Conservation (phyloP, 2,329 filamentous ascomycete genomes). For the Emergomyces pasteurianus region DNA sequence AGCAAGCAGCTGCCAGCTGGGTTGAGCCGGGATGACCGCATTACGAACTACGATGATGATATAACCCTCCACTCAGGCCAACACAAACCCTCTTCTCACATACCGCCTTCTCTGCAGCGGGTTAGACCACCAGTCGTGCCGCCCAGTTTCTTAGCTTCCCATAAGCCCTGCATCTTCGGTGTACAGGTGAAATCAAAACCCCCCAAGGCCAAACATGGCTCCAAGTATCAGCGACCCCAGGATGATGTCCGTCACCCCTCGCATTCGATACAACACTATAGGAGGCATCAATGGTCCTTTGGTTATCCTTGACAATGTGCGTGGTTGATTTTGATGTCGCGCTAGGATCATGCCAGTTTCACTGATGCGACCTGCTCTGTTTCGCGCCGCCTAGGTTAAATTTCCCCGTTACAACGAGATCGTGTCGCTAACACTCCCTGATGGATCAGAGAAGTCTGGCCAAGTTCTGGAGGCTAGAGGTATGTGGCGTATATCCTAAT, state of each 20-base stretch:
- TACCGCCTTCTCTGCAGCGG: not conserved
- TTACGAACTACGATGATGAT: not conserved
- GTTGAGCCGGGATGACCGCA: not conserved
- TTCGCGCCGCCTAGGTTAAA: conserved; percentile 58
- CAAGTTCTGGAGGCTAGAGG: conserved; percentile 97
- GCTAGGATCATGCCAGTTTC: conserved; percentile 1
- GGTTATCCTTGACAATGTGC: conserved; percentile 92
- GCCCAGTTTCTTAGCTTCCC: not conserved
- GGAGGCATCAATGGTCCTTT: conserved; percentile 95
- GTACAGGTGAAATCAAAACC: not conserved
- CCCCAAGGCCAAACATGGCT: conserved; percentile 22
- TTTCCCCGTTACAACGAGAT: conserved; percentile 97
- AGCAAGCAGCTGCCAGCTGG: not conserved
- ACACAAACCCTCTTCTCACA: not conserved
- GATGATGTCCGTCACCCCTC: conserved; percentile 48
- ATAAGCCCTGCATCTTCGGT: not conserved
- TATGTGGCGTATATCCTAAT: conserved; percentile 31
- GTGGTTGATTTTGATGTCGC: conserved; percentile 21
- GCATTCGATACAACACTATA: conserved; percentile 94
- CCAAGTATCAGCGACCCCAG: conserved; percentile 32
- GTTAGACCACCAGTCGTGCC: not conserved
- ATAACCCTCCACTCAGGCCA: not conserved
- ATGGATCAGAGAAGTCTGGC: conserved; percentile 86
- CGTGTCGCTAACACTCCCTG: conserved; percentile 85
- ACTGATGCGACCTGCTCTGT: not conserved